These are phyloP conservation scores for Lomentospora prolificans DNA, from an alignment of 2,329 filamentous ascomycete genomes.

Conservation along the genomic window DNA sequence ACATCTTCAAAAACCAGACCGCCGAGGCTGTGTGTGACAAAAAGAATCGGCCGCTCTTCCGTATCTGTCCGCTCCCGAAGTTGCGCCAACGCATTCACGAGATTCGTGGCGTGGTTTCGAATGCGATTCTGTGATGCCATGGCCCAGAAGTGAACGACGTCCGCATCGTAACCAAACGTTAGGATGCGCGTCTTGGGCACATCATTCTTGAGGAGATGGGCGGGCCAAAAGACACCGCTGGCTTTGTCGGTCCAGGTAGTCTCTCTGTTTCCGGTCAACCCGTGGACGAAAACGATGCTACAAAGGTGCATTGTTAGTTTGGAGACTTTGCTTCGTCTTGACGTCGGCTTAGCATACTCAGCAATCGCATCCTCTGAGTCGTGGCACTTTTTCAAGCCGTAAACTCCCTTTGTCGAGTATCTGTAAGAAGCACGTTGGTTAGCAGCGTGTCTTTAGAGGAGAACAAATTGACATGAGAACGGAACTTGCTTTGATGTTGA, in stretches of 20 bases:
- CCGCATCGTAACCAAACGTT: background rate
- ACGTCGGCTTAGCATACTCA: background rate
- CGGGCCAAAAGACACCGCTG: background rate
- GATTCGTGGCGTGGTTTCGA: background rate
- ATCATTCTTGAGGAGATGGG: background rate
- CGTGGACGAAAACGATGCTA: background rate
- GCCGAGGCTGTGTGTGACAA: conserved; percentile 1
- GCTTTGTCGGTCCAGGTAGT: background rate
- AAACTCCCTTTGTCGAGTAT: background rate
- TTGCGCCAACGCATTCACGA: background rate
- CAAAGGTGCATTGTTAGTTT: background rate
- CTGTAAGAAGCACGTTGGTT: background rate
- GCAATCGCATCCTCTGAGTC: background rate
- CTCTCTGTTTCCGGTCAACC: background rate
- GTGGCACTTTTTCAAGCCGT: background rate
- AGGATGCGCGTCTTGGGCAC: background rate
- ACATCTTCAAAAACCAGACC: background rate
- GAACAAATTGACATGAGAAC: too few relatives aligned
- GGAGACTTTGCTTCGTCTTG: background rate
- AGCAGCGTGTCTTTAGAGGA: too few relatives aligned
- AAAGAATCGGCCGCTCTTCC: background rate
- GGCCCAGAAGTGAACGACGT: background rate
- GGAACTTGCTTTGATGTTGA: too few relatives aligned
- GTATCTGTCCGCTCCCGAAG: conserved; percentile 10
- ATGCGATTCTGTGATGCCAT: background rate